A percentile compares a stretch with the other conserved stretches of the same genome.
These are phyloP conservation scores for Solanum appendiculatum DNA, from an alignment of 257 asterid species.

Conservation along the genomic window DNA sequence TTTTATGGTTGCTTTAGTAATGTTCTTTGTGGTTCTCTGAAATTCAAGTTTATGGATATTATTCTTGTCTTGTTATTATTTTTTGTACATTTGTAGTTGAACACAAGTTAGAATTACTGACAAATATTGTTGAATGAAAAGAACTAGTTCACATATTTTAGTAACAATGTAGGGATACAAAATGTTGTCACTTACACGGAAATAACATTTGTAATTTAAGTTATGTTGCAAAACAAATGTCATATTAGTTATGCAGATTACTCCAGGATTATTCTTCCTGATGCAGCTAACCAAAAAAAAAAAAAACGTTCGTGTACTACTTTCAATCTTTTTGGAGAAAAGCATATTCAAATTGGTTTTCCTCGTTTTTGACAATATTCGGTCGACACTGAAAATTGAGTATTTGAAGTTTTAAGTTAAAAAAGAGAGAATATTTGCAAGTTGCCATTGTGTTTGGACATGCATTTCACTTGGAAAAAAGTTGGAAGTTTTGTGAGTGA, in stretches of 20 bases:
- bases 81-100: too few species aligned
- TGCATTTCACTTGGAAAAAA: neutral
- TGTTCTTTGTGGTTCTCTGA: too few species aligned
- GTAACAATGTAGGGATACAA: neutral
- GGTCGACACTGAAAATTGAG: neutral
- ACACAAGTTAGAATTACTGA: too few species aligned
- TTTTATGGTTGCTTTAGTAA: too few species aligned
- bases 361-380: neutral
- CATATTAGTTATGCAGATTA: neutral
- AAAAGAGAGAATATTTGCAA: neutral
- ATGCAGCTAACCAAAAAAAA: neutral
- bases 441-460: neutral
- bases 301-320: neutral
- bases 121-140: too few species aligned
- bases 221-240: neutral
- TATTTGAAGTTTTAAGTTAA: neutral
- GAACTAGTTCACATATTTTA: neutral
- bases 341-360: neutral
- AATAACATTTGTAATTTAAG: neutral
- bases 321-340: neutral
- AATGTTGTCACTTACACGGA: neutral
- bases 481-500: neutral
- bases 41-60: too few species aligned
- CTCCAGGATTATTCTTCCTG: neutral
- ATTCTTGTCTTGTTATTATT: too few species aligned